Conservation (phyloP, 106 monocot genomes). For the Chionographis japonica region DNA sequence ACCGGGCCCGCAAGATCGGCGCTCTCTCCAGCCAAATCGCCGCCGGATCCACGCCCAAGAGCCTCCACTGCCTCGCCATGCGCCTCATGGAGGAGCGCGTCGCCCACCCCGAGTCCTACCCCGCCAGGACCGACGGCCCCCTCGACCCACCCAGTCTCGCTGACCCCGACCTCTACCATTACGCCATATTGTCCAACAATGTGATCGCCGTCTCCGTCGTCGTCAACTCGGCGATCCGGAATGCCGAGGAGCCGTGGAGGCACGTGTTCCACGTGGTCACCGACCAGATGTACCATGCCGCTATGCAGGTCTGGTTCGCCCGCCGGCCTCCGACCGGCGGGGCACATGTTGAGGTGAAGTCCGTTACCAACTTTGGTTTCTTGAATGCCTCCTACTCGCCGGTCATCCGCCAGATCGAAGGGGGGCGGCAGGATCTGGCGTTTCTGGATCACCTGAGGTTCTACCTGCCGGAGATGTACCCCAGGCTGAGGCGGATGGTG, state of each 20-base stretch:
- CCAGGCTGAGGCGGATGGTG: conserved; percentile 56
- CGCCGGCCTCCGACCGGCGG: conserved; percentile 49
- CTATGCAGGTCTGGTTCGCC: conserved; percentile 87
- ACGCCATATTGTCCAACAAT: conserved; percentile 80
- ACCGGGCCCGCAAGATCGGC: conserved; percentile 52
- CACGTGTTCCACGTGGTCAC: conserved; percentile 85
- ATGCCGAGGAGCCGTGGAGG: conserved; percentile 44
- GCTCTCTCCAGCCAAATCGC: conserved; percentile 46
- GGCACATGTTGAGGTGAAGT: conserved; percentile 54
- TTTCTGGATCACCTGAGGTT: conserved; percentile 72
- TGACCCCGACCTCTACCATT: conserved; percentile 58
- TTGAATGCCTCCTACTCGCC: conserved; percentile 54
- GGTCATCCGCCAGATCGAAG: conserved; percentile 31
- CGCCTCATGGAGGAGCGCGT: conserved; percentile 67
- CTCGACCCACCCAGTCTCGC: conserved; percentile 1
- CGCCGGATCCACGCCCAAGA: conserved; percentile 78
- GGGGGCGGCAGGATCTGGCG: conserved; percentile 32
- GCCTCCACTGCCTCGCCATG: conserved; percentile 80
- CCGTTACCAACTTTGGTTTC: conserved; percentile 55
- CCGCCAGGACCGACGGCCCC: not conserved
- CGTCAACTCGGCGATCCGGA: conserved; percentile 57
- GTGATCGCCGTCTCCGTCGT: conserved; percentile 79
- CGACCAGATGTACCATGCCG: conserved; percentile 65
- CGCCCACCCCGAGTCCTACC: conserved; percentile 43
- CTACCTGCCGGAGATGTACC: conserved; percentile 91